Evolutionary conservation across 1,139 yeast genomes (phyloP).

Genomic region (Casaregolazyma suthepensis): DNA sequence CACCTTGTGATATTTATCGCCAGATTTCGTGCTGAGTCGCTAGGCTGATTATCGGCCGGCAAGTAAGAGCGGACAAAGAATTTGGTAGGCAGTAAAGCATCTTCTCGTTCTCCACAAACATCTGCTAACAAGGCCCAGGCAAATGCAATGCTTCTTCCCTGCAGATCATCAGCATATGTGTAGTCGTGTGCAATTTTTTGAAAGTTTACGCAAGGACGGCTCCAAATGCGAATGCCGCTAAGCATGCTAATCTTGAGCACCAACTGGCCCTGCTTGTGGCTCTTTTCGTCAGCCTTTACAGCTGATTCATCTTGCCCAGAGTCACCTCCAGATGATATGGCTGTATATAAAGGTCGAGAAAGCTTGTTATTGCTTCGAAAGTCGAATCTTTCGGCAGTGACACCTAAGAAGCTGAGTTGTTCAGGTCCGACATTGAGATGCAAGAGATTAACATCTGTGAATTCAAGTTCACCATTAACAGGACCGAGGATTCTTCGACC

Average conservation of each 20-base stretch:
- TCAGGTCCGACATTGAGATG: conserved; percentile 21
- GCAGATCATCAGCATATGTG: conserved; percentile 20
- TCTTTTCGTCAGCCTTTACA: background rate
- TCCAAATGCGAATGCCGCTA: background rate
- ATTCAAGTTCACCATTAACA: conserved; percentile 26
- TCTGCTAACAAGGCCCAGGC: conserved; percentile 32
- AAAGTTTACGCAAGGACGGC: background rate
- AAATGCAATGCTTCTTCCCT: conserved; percentile 36
- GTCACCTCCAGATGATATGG: background rate
- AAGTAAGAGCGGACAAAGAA: conserved; percentile 1
- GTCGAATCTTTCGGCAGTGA: background rate
- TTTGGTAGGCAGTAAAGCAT: conserved; percentile 1
- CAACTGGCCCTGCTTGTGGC: background rate
- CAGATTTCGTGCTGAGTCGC: conserved; percentile 34
- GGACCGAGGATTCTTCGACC: conserved; percentile 36
- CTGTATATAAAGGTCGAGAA: background rate
- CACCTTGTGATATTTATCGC: conserved; percentile 49
- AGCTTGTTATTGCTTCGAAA: conserved; percentile 3
- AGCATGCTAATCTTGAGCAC: background rate
- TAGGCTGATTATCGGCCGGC: conserved; percentile 11
- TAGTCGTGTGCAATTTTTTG: background rate
- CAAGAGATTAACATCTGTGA: conserved; percentile 28
- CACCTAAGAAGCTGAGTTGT: conserved; percentile 17
- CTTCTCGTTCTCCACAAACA: conserved; percentile 27
- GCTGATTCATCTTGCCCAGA: background rate